These are phyloP conservation scores for Tricholoma saponaceum DNA, from an alignment of 768 basidiomycete species.

Conservation along the genomic window DNA sequence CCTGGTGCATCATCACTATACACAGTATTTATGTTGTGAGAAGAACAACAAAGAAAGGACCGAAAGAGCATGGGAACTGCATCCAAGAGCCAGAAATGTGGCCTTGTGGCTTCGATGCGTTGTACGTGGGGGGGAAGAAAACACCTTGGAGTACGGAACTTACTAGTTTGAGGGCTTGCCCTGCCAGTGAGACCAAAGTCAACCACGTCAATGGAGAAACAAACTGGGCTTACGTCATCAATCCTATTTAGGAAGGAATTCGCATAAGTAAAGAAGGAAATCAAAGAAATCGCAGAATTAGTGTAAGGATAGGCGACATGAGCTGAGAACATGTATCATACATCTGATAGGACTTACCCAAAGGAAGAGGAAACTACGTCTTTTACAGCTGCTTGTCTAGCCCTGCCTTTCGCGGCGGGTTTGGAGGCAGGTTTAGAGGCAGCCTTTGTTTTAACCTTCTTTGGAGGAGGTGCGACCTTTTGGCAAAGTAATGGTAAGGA, in stretches of 20 bases:
- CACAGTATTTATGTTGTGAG: constrained; percentile 44
- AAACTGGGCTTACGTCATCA: constrained; percentile 24
- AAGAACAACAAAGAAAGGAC: constrained; percentile 60
- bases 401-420: constrained; percentile 14
- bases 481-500: neutral
- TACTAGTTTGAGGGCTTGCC: constrained; percentile 16
- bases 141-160: constrained; percentile 12
- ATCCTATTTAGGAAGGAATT: constrained; percentile 11
- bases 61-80: constrained; percentile 53
- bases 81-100: constrained; percentile 26
- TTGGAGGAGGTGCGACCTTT: constrained; percentile 27
- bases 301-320: neutral
- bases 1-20: constrained; percentile 45
- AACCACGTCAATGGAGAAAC: constrained; percentile 16
- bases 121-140: neutral
- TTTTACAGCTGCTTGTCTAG: neutral
- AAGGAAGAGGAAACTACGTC: constrained; percentile 7
- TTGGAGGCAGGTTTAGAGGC: constrained; percentile 12
- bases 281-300: neutral
- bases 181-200: constrained; percentile 18
- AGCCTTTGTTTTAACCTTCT: constrained; percentile 34
- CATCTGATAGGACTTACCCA: constrained; percentile 11
- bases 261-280: constrained; percentile 1
- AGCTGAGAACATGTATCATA: neutral
- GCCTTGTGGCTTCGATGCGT: constrained; percentile 8